Evolutionary conservation across 169 alveolate genomes (phyloP).

Genomic region (Eimeria tenella): DNA sequence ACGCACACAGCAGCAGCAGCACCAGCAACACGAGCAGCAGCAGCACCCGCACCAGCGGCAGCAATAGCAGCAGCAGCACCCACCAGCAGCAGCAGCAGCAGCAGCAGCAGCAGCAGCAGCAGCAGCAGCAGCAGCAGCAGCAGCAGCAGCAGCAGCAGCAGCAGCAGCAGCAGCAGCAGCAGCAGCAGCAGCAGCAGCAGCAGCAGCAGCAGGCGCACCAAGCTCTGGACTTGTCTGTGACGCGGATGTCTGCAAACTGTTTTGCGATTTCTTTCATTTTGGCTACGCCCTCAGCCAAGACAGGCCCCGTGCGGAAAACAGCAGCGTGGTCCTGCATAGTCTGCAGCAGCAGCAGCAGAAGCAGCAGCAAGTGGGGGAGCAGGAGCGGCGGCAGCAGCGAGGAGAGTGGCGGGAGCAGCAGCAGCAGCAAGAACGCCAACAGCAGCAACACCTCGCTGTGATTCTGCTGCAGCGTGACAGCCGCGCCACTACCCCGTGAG

Average conservation of each 20-base stretch:
- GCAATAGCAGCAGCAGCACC: background rate
- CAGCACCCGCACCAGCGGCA: slow-evolving; percentile 4
- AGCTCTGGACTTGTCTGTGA: slow-evolving; percentile 91
- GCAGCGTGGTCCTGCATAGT: slow-evolving; percentile 98
- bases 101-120: background rate
- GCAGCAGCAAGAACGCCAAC: background rate
- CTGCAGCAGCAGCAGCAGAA: slow-evolving; percentile 31
- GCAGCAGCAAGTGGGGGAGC: too few relatives aligned
- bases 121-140: slow-evolving; percentile 10
- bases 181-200: too few relatives aligned
- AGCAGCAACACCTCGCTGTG: too few relatives aligned
- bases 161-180: slow-evolving; percentile 1
- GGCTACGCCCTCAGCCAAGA: slow-evolving; percentile 92
- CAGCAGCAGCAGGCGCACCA: slow-evolving; percentile 37
- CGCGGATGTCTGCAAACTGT: slow-evolving; percentile 90
- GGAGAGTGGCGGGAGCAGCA: background rate
- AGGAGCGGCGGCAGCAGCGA: background rate
- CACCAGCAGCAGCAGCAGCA: background rate
- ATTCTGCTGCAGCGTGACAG: background rate
- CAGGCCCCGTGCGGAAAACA: slow-evolving; percentile 95
- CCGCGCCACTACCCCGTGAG: background rate
- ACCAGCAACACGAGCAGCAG: too few relatives aligned
- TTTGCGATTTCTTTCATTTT: slow-evolving; percentile 88
- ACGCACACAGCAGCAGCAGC: background rate
- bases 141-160: slow-evolving; percentile 24